These are phyloP conservation scores for Murraya koenigii DNA, from an alignment of 345 rosid genomes.

Conservation along the genomic window DNA sequence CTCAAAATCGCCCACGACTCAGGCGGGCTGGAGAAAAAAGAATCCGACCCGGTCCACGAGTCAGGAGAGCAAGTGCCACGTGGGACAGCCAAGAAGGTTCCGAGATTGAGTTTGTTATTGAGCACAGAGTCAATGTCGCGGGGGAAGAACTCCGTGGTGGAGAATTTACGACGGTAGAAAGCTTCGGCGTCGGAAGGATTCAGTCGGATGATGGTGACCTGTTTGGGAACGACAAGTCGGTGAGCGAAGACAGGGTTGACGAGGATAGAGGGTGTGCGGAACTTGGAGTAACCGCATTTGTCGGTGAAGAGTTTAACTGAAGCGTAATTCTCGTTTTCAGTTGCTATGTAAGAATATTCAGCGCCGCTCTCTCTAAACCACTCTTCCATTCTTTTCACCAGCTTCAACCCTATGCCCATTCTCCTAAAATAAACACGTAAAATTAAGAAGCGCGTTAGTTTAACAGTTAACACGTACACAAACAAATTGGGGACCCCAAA, in stretches of 20 bases:
- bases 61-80: conserved; percentile 29
- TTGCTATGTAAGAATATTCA: conserved; percentile 86
- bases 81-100: conserved; percentile 82
- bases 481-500: too few species aligned
- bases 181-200: conserved; percentile 56
- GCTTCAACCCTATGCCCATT: conserved; percentile 82
- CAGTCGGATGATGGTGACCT: conserved; percentile 49
- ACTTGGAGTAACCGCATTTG: conserved; percentile 84
- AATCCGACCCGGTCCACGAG: conserved; percentile 59
- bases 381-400: conserved; percentile 63
- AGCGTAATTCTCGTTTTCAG: conserved; percentile 86
- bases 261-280: conserved; percentile 84
- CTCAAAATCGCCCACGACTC: conserved; percentile 86
- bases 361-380: conserved; percentile 87
- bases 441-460: too few species aligned
- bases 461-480: too few species aligned
- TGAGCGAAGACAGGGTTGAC: conserved; percentile 95
- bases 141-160: conserved; percentile 95
- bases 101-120: conserved; percentile 64
- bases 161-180: conserved; percentile 70
- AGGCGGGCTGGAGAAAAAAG: conserved; percentile 68
- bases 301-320: conserved; percentile 83
- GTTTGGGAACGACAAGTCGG: conserved; percentile 46
- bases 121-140: conserved; percentile 85
- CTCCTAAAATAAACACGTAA: conserved; percentile 42